A percentile compares a stretch with the other conserved stretches of the same genome.
These are phyloP conservation scores for Cercospora citrullina DNA, from an alignment of 2,329 filamentous ascomycete species.

Conservation along the genomic window DNA sequence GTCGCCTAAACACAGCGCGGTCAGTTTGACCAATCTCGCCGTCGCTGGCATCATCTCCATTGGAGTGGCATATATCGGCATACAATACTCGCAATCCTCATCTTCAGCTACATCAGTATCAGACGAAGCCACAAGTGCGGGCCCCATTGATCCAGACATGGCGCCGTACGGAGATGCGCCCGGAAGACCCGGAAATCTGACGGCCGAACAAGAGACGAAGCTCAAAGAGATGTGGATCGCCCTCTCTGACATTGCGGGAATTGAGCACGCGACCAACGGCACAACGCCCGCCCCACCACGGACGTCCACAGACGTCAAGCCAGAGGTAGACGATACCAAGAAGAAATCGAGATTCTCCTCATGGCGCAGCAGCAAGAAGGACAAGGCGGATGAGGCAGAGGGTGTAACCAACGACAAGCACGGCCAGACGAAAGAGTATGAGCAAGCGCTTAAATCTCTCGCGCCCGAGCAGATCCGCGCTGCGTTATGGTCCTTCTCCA, in stretches of 20 bases:
- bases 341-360: slow-evolving; percentile 73
- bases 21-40: slow-evolving; percentile 30
- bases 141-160: slow-evolving; percentile 27
- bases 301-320: slow-evolving; percentile 18
- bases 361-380: slow-evolving; percentile 68
- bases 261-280: slow-evolving; percentile 41
- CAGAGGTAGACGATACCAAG: slow-evolving; percentile 48
- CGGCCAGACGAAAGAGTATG: slow-evolving; percentile 82
- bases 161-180: slow-evolving; percentile 47
- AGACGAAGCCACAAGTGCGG: slow-evolving; percentile 22
- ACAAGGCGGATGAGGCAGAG: slow-evolving; percentile 55
- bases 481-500: slow-evolving; percentile 91
- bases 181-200: slow-evolving; percentile 82
- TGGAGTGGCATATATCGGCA: slow-evolving; percentile 29
- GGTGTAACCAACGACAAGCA: slow-evolving; percentile 77
- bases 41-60: slow-evolving; percentile 28
- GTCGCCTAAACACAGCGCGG: slow-evolving; percentile 16
- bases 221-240: slow-evolving; percentile 82
- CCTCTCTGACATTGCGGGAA: slow-evolving; percentile 73
- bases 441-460: slow-evolving; percentile 74
- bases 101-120: not conserved
- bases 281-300: slow-evolving; percentile 27
- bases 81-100: slow-evolving; percentile 20
- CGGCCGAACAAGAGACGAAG: slow-evolving; percentile 84
- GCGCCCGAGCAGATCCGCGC: slow-evolving; percentile 75